Base-by-base conservation (phyloP, 1,284 basidiomycete genomes). In the Naganishia sp. region DNA sequence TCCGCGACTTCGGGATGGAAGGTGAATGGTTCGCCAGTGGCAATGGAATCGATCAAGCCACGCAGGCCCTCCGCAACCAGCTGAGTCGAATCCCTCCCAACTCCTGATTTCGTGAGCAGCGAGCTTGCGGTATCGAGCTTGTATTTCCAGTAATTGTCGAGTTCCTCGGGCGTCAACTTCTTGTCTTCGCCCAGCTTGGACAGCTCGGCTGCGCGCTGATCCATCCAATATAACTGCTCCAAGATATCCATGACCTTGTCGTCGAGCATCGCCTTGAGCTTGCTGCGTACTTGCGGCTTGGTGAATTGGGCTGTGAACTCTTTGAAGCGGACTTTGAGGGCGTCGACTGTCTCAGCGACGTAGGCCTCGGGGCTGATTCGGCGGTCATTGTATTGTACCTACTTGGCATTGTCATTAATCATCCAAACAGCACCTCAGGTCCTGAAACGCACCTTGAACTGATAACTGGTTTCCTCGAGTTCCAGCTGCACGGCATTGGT, bases 371-470 rank as follows among this genome's bases (percentile, higher is more conserved):
- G 88, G 0, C 91, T 90, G 71, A 98, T 91, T 31, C 90, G 86
- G 23, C 93, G 87, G 80, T 99, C 96, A 76, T 99, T 99, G 83
- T 99, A 99, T 79, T 98, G 93, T 0, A 99, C 94, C 76, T 78
- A 47, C 31, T 50, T 17, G 10, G 21, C 23, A 47, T 15, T 43
- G 43, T 13, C 15, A 45, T 52, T n/a, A 60, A 45, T 18, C 18
- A 13, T 10, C 35, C 41, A 11, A 15, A 42, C 32, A n/a, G 13
- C 23, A 4, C 13, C 18, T 6, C 3, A 51, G 0, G 23, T 2
- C 18, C 18, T 7, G n/a, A 2, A 25, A 65, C 74, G 55, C 55
- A 77, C 79, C 80, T 99, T 99, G 86, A 99, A 99, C 79, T 98
- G 94, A 79, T 99, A 99, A 32, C 88, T 88, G 1, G 95, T 89